phyloP scores from a whole-genome alignment of 2,329 filamentous ascomycete species.

The Calonectria pteridis region DNA sequence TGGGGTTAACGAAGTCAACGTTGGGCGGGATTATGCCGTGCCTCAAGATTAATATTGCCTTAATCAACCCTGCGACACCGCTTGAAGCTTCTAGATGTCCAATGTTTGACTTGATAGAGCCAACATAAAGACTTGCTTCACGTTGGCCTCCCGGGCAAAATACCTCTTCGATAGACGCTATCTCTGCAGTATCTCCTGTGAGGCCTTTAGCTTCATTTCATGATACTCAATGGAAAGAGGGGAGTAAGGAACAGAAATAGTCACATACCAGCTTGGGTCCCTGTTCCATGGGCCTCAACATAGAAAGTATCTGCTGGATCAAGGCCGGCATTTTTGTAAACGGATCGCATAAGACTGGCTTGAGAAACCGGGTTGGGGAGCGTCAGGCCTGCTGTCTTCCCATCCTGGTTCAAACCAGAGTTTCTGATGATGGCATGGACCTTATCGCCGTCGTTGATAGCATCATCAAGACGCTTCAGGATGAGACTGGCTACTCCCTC shows the following conservation, averaged over 20 bases:
- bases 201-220: background rate
- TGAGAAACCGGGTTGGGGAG: conserved; percentile 52
- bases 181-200: conserved; percentile 31
- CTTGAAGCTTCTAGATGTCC: conserved; percentile 32
- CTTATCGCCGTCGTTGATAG: conserved; percentile 56
- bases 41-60: conserved; percentile 28
- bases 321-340: conserved; percentile 44
- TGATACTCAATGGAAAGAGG: too few species aligned
- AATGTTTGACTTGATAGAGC: conserved; percentile 32
- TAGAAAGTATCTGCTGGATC: conserved; percentile 39
- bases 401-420: conserved; percentile 28
- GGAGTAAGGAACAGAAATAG: background rate
- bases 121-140: conserved; percentile 22
- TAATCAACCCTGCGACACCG: conserved; percentile 30
- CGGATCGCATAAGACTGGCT: conserved; percentile 45
- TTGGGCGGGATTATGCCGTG: conserved; percentile 29
- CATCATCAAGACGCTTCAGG: conserved; percentile 58
- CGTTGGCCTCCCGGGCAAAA: conserved; percentile 22
- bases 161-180: conserved; percentile 27
- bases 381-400: conserved; percentile 49
- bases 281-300: conserved; percentile 42
- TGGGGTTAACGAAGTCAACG: conserved; percentile 26
- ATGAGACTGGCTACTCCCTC: conserved; percentile 53
- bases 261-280: conserved; percentile 28
- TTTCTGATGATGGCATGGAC: conserved; percentile 50